Conservation (phyloP, 805 yeast genomes). For the Naumovozyma castellii region DNA sequence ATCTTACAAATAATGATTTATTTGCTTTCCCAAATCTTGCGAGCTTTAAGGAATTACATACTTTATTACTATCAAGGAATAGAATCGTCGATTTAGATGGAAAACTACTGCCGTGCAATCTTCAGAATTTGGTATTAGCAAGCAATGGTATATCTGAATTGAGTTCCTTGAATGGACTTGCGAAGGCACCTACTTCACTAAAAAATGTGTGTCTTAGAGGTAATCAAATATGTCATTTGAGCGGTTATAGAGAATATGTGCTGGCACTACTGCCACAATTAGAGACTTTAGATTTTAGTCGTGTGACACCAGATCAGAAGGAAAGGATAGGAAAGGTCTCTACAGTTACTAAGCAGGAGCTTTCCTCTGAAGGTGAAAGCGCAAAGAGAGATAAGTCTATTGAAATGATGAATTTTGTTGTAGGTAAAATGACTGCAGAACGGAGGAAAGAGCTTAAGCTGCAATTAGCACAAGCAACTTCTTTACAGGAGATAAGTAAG, state of each 20-base stretch:
- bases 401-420: conserved; percentile 30
- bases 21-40: conserved; percentile 41
- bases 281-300: conserved; percentile 56
- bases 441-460: conserved; percentile 44
- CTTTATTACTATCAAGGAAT: conserved; percentile 58
- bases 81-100: conserved; percentile 37
- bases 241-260: conserved; percentile 50
- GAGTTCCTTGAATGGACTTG: conserved; percentile 35
- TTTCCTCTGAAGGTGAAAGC: neutral
- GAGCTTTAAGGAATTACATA: conserved; percentile 34
- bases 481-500: conserved; percentile 63
- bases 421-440: conserved; percentile 42
- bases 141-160: conserved; percentile 47
- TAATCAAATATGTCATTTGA: conserved; percentile 44
- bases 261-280: conserved; percentile 58
- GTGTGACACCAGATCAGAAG: conserved; percentile 43
- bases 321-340: neutral
- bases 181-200: conserved; percentile 34
- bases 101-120: conserved; percentile 19
- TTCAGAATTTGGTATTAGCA: conserved; percentile 44
- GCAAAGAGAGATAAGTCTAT: conserved; percentile 23
- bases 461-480: conserved; percentile 52
- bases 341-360: too few relatives aligned
- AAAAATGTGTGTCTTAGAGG: conserved; percentile 43
- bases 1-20: conserved; percentile 70